Evolutionary conservation across 306 rosid species (phyloP).

Genomic region (Pueraria montana): DNA sequence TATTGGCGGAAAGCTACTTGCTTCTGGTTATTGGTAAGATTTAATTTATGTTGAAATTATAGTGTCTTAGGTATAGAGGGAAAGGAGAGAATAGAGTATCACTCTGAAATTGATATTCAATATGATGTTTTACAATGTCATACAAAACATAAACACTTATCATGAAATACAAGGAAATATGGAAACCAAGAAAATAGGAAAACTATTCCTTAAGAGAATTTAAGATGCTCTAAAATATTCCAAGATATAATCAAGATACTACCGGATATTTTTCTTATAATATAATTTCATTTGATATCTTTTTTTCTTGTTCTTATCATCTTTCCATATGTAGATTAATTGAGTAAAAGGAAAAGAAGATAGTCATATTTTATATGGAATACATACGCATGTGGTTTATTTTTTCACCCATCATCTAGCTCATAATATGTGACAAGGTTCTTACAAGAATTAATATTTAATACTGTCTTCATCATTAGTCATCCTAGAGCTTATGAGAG

Average conservation of each 20-base stretch:
- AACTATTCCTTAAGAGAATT: background rate
- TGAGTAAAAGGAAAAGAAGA: constrained; percentile 21
- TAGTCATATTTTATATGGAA: background rate
- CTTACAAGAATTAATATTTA: constrained; percentile 3
- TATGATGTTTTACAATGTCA: background rate
- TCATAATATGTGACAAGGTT: constrained; percentile 20
- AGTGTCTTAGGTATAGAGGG: background rate
- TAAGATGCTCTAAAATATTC: background rate
- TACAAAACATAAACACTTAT: background rate
- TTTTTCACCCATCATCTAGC: background rate
- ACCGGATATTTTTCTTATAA: background rate
- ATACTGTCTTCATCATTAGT: constrained; percentile 21
- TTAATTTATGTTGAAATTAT: constrained; percentile 34
- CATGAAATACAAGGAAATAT: background rate
- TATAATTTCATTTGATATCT: background rate
- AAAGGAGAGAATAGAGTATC: background rate
- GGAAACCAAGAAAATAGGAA: background rate
- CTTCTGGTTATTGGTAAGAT: constrained; percentile 96
- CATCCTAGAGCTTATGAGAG: background rate
- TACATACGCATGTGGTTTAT: constrained; percentile 27
- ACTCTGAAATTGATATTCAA: background rate
- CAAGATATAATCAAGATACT: background rate
- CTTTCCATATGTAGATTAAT: background rate
- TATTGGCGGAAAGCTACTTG: constrained; percentile 92
- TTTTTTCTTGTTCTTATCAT: constrained; percentile 30